Base-by-base conservation (phyloP, 1,139 yeast species). In the Nadsonia commutata region DNA sequence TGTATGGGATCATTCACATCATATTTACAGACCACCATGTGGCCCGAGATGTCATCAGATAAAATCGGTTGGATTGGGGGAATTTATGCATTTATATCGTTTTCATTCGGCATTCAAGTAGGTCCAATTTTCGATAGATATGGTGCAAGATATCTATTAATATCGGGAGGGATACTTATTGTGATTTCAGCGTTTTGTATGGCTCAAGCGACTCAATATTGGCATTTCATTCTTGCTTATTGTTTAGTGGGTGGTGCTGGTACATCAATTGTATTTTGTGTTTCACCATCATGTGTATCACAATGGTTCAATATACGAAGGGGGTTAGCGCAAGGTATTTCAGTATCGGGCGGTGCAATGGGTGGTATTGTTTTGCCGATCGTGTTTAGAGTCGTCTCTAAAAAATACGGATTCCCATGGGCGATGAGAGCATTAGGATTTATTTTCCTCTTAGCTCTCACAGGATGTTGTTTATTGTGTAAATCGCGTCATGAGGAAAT, bases 21-120 rank as follows among this genome's bases (percentile, higher is more conserved):
- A 1, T 76, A 75, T 55, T 65, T 78, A 2, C 55, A 71, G 5
- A 58, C 63, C n/a, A 41, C 78, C 52, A 79, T 75, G 52, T 63
- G 78, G 43, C 16, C 33, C 16, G 54, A 63, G 39, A 57, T 62
- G 13, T 56, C 70, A 8, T 65, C 70, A 8, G 61, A 75, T 2
- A 60, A 69, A 19, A 65, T 76, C 1, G 76, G 80, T 3, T 79
- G 85, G 85, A 71, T 78, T 36, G 78, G 78, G 55, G 70, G 80
- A 2, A 58, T 77, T 3, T 76, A 70, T 55, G 58, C 70, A 42
- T 77, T 77, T 46, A 64, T 78, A 17, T 66, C 76, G 53, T 74
- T 75, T 53, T 66, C 75, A 41, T 71, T 78, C 18, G 77, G 79
- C 0, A 72, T 78, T 8, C 62, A 76, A 38, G 71, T 74, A 33